Evolutionary conservation across 768 basidiomycete species (phyloP).

Genomic region (Auriscalpium microsporum): DNA sequence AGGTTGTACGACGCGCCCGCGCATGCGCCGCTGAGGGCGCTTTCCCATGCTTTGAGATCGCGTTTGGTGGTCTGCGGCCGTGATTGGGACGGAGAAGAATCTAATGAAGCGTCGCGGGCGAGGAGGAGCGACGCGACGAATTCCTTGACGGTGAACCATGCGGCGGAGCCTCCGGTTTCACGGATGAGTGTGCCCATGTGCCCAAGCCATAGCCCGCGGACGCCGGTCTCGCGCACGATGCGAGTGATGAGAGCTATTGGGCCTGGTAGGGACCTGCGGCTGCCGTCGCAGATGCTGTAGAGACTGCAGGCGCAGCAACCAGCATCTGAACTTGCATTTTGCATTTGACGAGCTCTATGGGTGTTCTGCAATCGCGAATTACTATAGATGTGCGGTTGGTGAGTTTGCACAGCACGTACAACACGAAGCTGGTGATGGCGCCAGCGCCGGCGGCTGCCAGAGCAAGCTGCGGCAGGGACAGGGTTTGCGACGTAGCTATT

Average conservation of each 20-base stretch:
- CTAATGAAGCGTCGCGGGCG: conserved; percentile 28
- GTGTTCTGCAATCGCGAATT: conserved; percentile 47
- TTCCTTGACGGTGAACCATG: conserved; percentile 91
- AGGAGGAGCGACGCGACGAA: conserved; percentile 56
- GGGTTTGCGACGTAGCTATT: conserved; percentile 28
- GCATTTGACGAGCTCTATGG: conserved; percentile 92
- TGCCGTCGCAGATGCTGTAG: conserved; percentile 13
- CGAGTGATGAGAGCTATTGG: conserved; percentile 59
- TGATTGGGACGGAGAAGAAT: too few species aligned
- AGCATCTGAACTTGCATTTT: conserved; percentile 98
- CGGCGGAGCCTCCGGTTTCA: conserved; percentile 83
- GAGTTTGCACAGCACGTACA: conserved; percentile 43
- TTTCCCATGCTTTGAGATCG: conserved; percentile 53
- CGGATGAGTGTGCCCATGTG: conserved; percentile 90
- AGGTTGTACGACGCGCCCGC: conserved; percentile 83
- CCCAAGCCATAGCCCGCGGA: conserved; percentile 92
- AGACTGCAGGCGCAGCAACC: conserved; percentile 35
- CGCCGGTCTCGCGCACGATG: conserved; percentile 56
- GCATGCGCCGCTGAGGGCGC: conserved; percentile 76
- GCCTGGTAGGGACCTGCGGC: conserved; percentile 46
- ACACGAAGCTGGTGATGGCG: conserved; percentile 72
- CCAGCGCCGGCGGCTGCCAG: conserved; percentile 87
- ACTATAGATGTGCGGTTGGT: background rate
- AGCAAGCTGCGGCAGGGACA: conserved; percentile 61
- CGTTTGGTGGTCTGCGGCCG: conserved; percentile 10